These are phyloP conservation scores for Neurospora africana DNA, from an alignment of 495 filamentous ascomycete species.

Conservation along the genomic window DNA sequence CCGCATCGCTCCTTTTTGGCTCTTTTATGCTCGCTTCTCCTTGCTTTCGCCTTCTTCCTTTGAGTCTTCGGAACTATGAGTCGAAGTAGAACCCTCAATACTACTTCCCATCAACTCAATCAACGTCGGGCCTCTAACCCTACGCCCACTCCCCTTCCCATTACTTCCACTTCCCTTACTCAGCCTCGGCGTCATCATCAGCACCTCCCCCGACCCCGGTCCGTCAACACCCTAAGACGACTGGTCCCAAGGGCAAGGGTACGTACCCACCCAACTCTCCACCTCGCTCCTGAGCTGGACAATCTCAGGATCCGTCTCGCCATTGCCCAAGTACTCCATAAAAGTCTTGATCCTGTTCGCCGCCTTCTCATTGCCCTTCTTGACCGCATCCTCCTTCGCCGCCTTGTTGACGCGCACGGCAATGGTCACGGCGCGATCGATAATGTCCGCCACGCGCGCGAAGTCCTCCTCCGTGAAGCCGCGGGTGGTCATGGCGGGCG, in stretches of 20 bases:
- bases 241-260: conserved; percentile 72
- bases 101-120: background rate
- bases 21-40: background rate
- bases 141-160: background rate
- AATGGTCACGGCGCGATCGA: conserved; percentile 83
- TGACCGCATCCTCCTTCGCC: conserved; percentile 63
- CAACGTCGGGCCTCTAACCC: background rate
- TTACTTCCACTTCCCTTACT: background rate
- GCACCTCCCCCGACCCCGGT: background rate
- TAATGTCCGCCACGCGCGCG: conserved; percentile 77
- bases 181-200: background rate
- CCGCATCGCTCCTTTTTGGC: background rate
- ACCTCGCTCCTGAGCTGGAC: conserved; percentile 81
- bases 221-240: conserved; percentile 4
- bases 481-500: conserved; percentile 94
- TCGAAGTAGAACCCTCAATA: background rate
- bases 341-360: conserved; percentile 73
- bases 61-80: background rate
- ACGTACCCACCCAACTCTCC: conserved; percentile 90
- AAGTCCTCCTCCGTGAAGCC: conserved; percentile 86
- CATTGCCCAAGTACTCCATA: conserved; percentile 69
- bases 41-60: background rate
- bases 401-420: conserved; percentile 74
- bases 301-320: conserved; percentile 76
- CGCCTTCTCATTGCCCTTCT: conserved; percentile 64